Percentiles rank a stretch among this genome's conserved stretches.
These are phyloP conservation scores for Clavaria fumosa DNA, from an alignment of 768 basidiomycete genomes.

Conservation along the genomic window DNA sequence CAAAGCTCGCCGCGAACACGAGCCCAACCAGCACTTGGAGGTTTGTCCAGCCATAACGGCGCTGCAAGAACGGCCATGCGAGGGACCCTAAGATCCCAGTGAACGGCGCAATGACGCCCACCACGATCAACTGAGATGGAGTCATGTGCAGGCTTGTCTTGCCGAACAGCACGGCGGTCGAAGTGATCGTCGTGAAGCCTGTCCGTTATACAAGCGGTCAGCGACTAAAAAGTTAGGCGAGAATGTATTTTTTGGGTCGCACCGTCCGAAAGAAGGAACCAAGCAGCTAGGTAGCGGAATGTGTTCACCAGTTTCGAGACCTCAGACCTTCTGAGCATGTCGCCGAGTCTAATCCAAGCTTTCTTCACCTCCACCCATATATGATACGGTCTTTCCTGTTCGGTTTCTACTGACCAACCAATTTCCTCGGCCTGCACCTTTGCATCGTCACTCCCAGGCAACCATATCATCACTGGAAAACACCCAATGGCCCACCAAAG, in stretches of 20 bases:
- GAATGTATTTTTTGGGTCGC: too few relatives aligned
- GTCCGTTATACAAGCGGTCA: neutral
- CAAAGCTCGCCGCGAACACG: conserved; percentile 45
- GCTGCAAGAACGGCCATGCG: conserved; percentile 64
- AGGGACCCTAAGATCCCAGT: conserved; percentile 77
- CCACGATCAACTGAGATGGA: conserved; percentile 57
- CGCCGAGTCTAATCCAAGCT: conserved; percentile 65
- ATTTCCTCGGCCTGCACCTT: conserved; percentile 4
- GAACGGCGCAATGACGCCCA: conserved; percentile 64
- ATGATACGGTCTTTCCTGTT: conserved; percentile 25
- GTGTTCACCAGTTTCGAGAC: conserved; percentile 66
- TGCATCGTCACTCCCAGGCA: conserved; percentile 29
- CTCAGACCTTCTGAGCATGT: conserved; percentile 60
- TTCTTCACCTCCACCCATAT: conserved; percentile 34
- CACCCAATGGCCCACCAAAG: conserved; percentile 81
- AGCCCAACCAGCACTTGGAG: conserved; percentile 48
- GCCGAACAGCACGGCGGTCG: conserved; percentile 82
- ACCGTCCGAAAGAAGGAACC: conserved; percentile 93
- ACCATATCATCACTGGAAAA: conserved; percentile 60
- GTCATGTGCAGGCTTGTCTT: conserved; percentile 80
- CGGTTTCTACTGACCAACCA: conserved; percentile 12
- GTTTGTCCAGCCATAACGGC: conserved; percentile 47
- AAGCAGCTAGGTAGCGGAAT: conserved; percentile 80
- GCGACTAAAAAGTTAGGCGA: too few relatives aligned
- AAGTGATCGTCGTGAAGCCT: conserved; percentile 89